Base-by-base conservation (phyloP, 2,329 filamentous ascomycete species). In the Sporothrix phasma region DNA sequence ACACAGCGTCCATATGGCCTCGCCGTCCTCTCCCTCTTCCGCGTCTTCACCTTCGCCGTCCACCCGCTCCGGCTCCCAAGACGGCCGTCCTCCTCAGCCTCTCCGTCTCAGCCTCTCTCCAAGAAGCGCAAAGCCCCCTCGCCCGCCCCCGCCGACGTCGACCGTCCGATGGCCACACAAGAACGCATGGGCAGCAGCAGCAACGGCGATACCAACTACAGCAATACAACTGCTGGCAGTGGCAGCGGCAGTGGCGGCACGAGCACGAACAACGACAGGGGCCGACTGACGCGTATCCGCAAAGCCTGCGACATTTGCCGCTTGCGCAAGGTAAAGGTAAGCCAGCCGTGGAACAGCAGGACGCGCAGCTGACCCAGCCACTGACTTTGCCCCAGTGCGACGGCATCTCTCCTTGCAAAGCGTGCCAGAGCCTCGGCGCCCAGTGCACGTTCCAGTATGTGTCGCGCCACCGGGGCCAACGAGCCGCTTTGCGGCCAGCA, bases 221-320 rank as follows among this genome's bases (percentile, higher is more conserved):
- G n/a, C n/a, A n/a, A n/a, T n/a, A n/a, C n/a, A n/a, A n/a, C n/a
- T n/a, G n/a, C n/a, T n/a, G n/a, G n/a, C n/a, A n/a, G n/a, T n/a
- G n/a, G 34, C 19, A 41, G 37, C 29, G 13, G 15, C 34, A 41
- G 5, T 5, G 5, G 10, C 11, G 45, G 6, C 15, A 29, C 17
- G 22, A 43, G 34, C 17, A 19, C 3, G 22, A 24, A 19, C 46
- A 26, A 13, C 49, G 22, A 13, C 19, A n/a, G n/a, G n/a, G 39
- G 34, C 24, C 51, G 41, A 29, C 46, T 59, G 53, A 84, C 81
- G 31, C 80, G 83, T 6, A 76, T 85, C 37, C 77, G 83, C 65
- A 79, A 83, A 59, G 83, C 83, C 15, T 85, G 83, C 69, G 83
- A 85, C 68, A 81, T 85, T 77, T 85, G 83, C 71, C 84, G 82